phyloP scores from a whole-genome alignment of 2,329 filamentous ascomycete genomes.

The Calonectria pauciramosa region DNA sequence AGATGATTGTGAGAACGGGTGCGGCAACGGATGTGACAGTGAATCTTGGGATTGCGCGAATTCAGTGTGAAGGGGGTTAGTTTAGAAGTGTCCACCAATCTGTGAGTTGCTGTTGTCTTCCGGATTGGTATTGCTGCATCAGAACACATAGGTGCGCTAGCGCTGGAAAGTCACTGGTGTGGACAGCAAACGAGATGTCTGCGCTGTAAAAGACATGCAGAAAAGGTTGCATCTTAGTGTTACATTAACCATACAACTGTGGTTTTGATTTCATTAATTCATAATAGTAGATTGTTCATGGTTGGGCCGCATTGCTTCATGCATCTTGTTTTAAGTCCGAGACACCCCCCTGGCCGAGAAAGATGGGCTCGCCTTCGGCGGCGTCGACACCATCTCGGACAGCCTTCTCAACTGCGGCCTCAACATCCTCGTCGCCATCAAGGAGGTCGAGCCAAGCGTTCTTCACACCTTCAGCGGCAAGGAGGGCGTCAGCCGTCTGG shows the following conservation, averaged over 20 bases:
- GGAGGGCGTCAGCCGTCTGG: constrained; percentile 66
- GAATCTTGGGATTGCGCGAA: constrained; percentile 19
- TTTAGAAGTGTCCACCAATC: neutral
- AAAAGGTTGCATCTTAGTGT: neutral
- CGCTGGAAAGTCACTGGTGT: neutral
- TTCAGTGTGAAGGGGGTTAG: neutral
- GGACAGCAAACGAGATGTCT: neutral
- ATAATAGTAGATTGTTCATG: neutral
- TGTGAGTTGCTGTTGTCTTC: neutral
- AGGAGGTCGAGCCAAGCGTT: constrained; percentile 69
- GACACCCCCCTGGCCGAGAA: constrained; percentile 34
- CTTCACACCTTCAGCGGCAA: constrained; percentile 63
- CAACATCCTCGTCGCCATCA: constrained; percentile 65
- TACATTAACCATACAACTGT: neutral
- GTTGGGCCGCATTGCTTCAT: neutral
- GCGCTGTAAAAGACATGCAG: neutral
- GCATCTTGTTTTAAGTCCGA: neutral
- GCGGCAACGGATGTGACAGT: neutral
- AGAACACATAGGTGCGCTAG: neutral
- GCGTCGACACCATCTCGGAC: constrained; percentile 64
- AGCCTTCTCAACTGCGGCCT: constrained; percentile 62
- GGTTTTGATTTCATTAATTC: constrained; percentile 10
- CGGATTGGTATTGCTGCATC: neutral
- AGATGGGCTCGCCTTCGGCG: constrained; percentile 65
- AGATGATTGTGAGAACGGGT: neutral